Evolutionary conservation across 148 eudicot genomes (phyloP), one percentile per base, ranked within the genome.

Genomic region (Arctostaphylos glauca): DNA sequence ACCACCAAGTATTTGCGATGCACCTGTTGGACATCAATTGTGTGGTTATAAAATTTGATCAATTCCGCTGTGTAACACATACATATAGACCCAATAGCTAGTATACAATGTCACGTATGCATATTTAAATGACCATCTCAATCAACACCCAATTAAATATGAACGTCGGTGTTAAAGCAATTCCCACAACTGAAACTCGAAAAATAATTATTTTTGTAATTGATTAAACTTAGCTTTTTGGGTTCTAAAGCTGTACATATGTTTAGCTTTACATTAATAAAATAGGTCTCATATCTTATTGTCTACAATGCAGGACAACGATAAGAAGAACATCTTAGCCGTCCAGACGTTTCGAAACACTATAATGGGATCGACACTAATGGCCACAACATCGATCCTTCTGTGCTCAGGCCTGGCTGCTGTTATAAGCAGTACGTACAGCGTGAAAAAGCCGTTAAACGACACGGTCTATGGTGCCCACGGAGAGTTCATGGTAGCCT

Each of bases 371-470:
- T 89, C 96, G 78, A 96, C 99, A 50, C 83, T 96, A 52, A 96
- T 96, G 99, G 99, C 99, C 80, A 96, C 99, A 0, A 96, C 99
- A 0, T 96, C 98, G 0, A 94, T 96, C 89, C 98, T 96, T 18
- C 91, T 96, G 3, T 87, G 92, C 78, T 88, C 94, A 0, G 99
- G 99, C 4, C 81, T 96, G 9, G 98, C 99, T 1, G 99, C 99
- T 1, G 91, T 96, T 14, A 84, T 96, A 5, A 96, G 99, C 87
- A 96, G 99, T 86, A 94, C 98, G 0, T 96, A 96, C 84, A 92
- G 91, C 85, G 88, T 96, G 48, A 96, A 96, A 52, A 93, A 92
- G 80, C 96, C 97, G 0, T 80, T 96, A 23, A 93, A 94, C 85
- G 96, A 96, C 91, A 16, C 95, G 46, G 86, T 96, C 15, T 96